Evolutionary conservation across 2,329 filamentous ascomycete species (phyloP).

Genomic region (Neonectria ditissima): DNA sequence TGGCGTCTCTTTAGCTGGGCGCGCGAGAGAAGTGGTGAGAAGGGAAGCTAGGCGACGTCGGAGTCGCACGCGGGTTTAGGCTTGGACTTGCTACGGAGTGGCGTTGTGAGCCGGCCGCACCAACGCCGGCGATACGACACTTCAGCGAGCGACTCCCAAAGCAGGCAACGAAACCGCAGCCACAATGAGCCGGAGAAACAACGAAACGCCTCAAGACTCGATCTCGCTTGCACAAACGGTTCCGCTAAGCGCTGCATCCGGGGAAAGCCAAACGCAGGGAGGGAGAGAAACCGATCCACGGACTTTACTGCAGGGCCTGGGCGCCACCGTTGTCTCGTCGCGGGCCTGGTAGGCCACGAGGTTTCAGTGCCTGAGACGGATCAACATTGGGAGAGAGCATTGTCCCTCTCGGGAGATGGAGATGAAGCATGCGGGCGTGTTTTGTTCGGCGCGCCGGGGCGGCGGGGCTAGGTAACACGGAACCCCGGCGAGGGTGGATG

Average conservation of each 20-base stretch:
- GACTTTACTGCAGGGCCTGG: slow-evolving; percentile 7
- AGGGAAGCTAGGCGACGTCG: slow-evolving; percentile 4
- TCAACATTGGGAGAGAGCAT: neutral
- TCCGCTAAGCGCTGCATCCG: slow-evolving; percentile 15
- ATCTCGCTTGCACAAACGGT: neutral
- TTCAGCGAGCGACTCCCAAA: slow-evolving; percentile 1
- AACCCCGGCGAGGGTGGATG: slow-evolving; percentile 2
- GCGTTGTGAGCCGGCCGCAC: slow-evolving; percentile 4
- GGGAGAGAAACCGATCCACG: neutral
- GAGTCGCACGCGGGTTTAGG: neutral
- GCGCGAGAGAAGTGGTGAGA: slow-evolving; percentile 8
- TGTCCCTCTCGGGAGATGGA: neutral
- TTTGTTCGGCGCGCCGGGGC: slow-evolving; percentile 1
- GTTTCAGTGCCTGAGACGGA: slow-evolving; percentile 37
- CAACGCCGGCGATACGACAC: slow-evolving; percentile 14
- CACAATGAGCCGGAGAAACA: neutral
- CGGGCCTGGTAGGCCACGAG: slow-evolving; percentile 28
- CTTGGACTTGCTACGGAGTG: slow-evolving; percentile 8
- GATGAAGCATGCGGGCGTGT: neutral
- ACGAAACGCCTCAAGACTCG: neutral
- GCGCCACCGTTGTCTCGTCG: slow-evolving; percentile 18
- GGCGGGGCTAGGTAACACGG: slow-evolving; percentile 17
- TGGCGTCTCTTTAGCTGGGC: neutral
- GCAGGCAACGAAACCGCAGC: slow-evolving; percentile 8
- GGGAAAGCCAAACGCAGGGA: slow-evolving; percentile 3